phyloP scores from a whole-genome alignment of 768 basidiomycete genomes.

The Agaricus subrufescens region DNA sequence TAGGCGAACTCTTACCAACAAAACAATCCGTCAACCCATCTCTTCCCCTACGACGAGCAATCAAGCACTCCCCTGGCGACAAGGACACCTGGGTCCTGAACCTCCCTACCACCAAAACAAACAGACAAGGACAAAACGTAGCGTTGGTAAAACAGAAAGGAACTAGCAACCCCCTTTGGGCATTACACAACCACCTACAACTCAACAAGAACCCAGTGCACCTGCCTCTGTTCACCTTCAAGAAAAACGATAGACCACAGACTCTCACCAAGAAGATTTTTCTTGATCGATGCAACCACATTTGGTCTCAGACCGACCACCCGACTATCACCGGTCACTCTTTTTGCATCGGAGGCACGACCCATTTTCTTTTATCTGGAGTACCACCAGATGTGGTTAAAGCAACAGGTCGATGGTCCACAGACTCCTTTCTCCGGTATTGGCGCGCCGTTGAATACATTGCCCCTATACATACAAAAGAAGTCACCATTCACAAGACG shows the following conservation, averaged over 20 bases:
- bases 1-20: constrained; percentile 21
- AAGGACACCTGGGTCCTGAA: constrained; percentile 12
- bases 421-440: constrained; percentile 24
- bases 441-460: constrained; percentile 22
- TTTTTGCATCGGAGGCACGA: constrained; percentile 24
- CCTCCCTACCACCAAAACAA: constrained; percentile 34
- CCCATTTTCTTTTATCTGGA: constrained; percentile 21
- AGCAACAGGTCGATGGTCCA: constrained; percentile 28
- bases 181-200: constrained; percentile 19
- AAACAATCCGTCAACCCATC: constrained; percentile 13
- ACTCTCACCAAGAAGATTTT: constrained; percentile 11
- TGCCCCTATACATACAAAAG: constrained; percentile 13
- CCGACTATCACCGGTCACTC: constrained; percentile 16
- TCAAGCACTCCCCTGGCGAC: constrained; percentile 12
- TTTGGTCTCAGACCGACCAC: constrained; percentile 9
- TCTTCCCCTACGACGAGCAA: not conserved
- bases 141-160: constrained; percentile 17
- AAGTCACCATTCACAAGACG: not conserved
- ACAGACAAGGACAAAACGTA: constrained; percentile 18
- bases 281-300: constrained; percentile 6
- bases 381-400: constrained; percentile 27
- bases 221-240: constrained; percentile 13
- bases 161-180: constrained; percentile 14
- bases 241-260: no score
- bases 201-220: constrained; percentile 15